Base-by-base conservation (phyloP, 805 yeast genomes). In the Metschnikowia lochheadii region DNA sequence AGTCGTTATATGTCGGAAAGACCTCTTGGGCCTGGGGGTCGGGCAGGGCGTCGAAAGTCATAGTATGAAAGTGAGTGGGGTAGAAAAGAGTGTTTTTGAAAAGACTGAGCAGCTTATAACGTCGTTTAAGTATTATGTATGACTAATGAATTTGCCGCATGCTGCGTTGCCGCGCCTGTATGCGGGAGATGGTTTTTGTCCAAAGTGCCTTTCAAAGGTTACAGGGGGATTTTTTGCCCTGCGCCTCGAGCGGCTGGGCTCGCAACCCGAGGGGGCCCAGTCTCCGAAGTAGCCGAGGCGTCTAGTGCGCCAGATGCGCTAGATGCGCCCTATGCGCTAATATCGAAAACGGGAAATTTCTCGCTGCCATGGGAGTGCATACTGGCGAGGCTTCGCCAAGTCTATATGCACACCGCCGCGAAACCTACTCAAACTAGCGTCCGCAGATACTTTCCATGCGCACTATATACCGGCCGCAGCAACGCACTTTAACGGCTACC, bases 1-100 rank as follows among this genome's bases (percentile, higher is more conserved):
- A 73, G 51, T 73, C 77, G 52, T 70, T 71, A 49, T 63, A 68
- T 15, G 39, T 17, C 8, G 39, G 21, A 17, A 36, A 36, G 21
- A 17, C 39, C 13, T 36, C 39, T 8, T 26, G 29, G 20, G 20
- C 21, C 21, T 17, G 5, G 23, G 21, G 7, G 7, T 18, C 14
- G 21, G 39, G 39, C 21, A 36, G 21, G 14, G 21, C 14, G 8
- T 18, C 39, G 15, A 34, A 21, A 13, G 52, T 56, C 48, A 54
- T 55, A 35, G 60, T 59, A 57, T 29, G 41, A 23, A 14, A 21
- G 20, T 18, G 20, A n/a, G 6, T 21, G 26, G 23, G 14, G 50
- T 3, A 4, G 32, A 6, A 33, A 3, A 14, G n/a, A 7, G 21
- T 35, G n/a, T 37, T 37, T 21, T 11, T 10, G 32, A 18, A 21